phyloP scores from a whole-genome alignment of 306 rosid genomes.

The Quercus wislizeni region DNA sequence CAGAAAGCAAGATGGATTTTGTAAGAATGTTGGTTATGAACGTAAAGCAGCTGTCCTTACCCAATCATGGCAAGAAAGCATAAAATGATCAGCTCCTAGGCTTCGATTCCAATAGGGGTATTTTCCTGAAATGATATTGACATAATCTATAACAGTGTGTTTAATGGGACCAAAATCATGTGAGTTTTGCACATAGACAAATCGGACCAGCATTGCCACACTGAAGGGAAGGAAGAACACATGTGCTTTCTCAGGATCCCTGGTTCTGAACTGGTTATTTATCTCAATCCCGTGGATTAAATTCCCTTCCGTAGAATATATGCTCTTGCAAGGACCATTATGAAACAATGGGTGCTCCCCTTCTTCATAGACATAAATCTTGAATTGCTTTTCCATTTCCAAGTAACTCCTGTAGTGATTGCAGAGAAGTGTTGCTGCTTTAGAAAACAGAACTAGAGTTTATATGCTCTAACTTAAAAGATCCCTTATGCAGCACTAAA shows the following conservation, averaged over 20 bases:
- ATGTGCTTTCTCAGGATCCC: constrained; percentile 73
- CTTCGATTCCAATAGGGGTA: constrained; percentile 85
- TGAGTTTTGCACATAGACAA: constrained; percentile 63
- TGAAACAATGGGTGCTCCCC: constrained; percentile 91
- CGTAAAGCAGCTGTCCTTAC: constrained; percentile 20
- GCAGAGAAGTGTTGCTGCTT: background rate
- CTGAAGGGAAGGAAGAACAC: constrained; percentile 82
- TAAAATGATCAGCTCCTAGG: constrained; percentile 87
- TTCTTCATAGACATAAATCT: constrained; percentile 78
- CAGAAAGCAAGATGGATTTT: background rate
- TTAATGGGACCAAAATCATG: constrained; percentile 65
- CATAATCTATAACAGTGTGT: constrained; percentile 59
- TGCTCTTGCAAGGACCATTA: constrained; percentile 91
- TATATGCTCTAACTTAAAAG: too few relatives aligned
- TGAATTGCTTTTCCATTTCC: constrained; percentile 86
- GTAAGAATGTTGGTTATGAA: background rate
- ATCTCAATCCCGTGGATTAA: constrained; percentile 76
- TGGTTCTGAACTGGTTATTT: constrained; percentile 63
- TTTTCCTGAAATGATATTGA: constrained; percentile 47
- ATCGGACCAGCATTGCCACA: constrained; percentile 76
- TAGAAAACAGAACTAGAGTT: background rate
- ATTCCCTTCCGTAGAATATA: constrained; percentile 86
- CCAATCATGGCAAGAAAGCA: constrained; percentile 93
- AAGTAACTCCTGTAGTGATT: constrained; percentile 62
- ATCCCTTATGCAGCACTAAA: too few relatives aligned